Evolutionary conservation across 768 basidiomycete species (phyloP), one percentile per base, ranked within the genome.

Genomic region (Tricholoma saponaceum): DNA sequence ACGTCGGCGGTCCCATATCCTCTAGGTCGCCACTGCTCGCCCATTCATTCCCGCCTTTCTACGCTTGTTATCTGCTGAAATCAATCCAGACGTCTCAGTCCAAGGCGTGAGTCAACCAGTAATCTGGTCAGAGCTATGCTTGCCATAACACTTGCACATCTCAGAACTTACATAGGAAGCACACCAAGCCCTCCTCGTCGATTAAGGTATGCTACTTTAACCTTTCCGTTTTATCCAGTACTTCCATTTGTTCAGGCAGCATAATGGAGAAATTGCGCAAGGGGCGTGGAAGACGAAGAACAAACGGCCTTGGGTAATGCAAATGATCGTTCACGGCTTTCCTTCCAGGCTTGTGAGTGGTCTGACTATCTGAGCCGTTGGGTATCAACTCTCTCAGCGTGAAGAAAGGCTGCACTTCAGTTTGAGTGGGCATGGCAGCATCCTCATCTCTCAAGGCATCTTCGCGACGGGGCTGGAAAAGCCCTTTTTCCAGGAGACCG

Each of bases 371-470:
- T 46, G 30, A 10, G 10, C 44, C 28, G 22, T 47, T 47, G 26
- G 30, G 4, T 10, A 22, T 33, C 37, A n/a, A 33, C 30, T 8
- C 28, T 32, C 32, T 23, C 26, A 32, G 54, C 51, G 9, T 39
- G 43, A 56, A 28, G 25, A 44, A 70, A 90, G 68, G 81, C 88
- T 1, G 90, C 92, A 10, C 71, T 84, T 22, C 83, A 90, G 70
- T 92, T 92, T 63, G 89, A 91, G 72, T 92, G 88, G 89, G 85
- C 86, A 26, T 93, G 90, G 90, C 90, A 92, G 67, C 86, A 92
- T 68, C 87, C 88, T 9, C 76, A 86, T 60, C 69, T 80, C 23
- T 85, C 87, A 1, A 74, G 88, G n/a, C 86, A 88, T 70, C 72
- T 90, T 16, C 79, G 81, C 28, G 77, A 78, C 55, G 62, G 65